phyloP scores from a whole-genome alignment of 257 asterid genomes.

The Solanum sejunctum region DNA sequence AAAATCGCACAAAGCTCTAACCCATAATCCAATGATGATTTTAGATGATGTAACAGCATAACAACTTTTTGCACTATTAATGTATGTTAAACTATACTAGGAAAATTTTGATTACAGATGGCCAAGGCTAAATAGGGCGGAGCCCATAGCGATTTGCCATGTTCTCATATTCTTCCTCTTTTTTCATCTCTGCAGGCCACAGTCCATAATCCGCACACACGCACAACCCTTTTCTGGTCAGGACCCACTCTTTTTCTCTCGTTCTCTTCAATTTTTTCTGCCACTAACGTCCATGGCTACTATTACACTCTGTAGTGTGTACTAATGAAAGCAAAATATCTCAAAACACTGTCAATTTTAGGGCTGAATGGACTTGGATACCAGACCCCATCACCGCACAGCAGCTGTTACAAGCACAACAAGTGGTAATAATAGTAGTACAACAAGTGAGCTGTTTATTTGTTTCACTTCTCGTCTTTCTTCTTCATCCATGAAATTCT shows the following conservation, averaged over 20 bases:
- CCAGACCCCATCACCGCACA: conserved; percentile 44
- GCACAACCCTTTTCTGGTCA: neutral
- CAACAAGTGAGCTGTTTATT: conserved; percentile 46
- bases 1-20: no score
- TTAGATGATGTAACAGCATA: neutral
- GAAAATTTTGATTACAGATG: neutral
- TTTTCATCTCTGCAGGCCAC: neutral
- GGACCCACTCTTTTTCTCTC: neutral
- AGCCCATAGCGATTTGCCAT: neutral
- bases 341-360: neutral
- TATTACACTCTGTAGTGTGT: neutral
- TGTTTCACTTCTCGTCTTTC: conserved; percentile 58
- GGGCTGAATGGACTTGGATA: conserved; percentile 32
- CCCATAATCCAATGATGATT: neutral
- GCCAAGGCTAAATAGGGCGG: neutral
- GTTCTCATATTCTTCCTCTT: neutral
- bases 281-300: neutral
- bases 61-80: neutral
- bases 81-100: neutral
- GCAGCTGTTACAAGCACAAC: conserved; percentile 2
- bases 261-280: neutral
- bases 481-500: conserved; percentile 24
- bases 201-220: neutral
- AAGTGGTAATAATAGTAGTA: conserved; percentile 7
- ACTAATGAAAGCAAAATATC: neutral